Conservation (phyloP, 2,329 filamentous ascomycete species). For the Colletotrichum somersetense region DNA sequence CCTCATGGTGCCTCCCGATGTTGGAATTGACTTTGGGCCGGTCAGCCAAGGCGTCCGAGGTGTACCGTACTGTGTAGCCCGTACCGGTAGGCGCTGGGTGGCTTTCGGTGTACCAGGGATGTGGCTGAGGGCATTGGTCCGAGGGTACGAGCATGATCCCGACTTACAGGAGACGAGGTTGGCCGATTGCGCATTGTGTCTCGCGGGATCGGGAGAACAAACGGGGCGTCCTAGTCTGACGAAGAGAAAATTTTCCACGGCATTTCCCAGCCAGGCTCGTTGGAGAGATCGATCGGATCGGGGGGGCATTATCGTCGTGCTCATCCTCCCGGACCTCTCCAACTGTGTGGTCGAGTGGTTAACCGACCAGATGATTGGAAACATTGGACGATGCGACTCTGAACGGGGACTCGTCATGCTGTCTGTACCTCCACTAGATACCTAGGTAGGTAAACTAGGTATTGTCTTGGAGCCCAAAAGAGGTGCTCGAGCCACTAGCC, state of each 20-base stretch:
- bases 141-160: constrained; percentile 39
- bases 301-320: constrained; percentile 11
- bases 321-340: constrained; percentile 17
- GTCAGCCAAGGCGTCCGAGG: constrained; percentile 20
- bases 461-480: constrained; percentile 14
- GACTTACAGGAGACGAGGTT: constrained; percentile 31
- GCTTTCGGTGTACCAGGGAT: constrained; percentile 38
- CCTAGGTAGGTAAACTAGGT: not conserved
- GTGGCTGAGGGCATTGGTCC: constrained; percentile 35
- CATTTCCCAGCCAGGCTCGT: constrained; percentile 5
- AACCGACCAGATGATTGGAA: constrained; percentile 31
- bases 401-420: constrained; percentile 34
- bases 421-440: not conserved
- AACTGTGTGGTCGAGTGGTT: constrained; percentile 9
- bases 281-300: constrained; percentile 38
- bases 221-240: constrained; percentile 19
- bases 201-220: constrained; percentile 23
- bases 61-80: not conserved
- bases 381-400: constrained; percentile 36
- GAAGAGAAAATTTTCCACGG: constrained; percentile 10
- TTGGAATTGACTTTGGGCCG: constrained; percentile 36
- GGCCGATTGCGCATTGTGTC: constrained; percentile 38
- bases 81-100: constrained; percentile 23
- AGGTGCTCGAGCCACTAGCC: not conserved
- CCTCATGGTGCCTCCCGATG: constrained; percentile 22